Evolutionary conservation across 257 asterid genomes (phyloP).

Genomic region (Fraxinus americana): DNA sequence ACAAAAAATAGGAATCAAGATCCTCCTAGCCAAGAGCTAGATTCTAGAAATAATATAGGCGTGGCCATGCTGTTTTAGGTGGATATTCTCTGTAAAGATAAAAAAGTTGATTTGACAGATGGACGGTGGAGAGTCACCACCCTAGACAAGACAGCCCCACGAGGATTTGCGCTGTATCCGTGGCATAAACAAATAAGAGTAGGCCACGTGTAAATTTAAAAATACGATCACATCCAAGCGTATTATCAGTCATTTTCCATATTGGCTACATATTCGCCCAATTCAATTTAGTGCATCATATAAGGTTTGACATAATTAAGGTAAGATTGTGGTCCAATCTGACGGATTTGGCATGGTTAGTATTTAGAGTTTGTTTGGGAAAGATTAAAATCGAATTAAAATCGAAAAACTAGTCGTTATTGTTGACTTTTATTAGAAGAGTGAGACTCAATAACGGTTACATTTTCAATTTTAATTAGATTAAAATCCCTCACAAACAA

Average conservation of each 20-base stretch:
- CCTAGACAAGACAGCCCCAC: conserved; percentile 11
- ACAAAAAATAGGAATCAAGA: neutral
- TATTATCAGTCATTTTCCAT: conserved; percentile 5
- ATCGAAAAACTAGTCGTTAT: no score
- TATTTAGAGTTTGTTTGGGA: no score
- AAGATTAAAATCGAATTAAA: no score
- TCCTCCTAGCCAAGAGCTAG: neutral
- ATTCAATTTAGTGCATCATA: conserved; percentile 1
- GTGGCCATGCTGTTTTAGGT: neutral
- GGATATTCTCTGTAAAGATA: conserved; percentile 23
- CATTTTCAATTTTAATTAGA: no score
- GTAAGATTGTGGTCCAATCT: neutral
- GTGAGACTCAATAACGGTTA: no score
- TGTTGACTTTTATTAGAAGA: no score
- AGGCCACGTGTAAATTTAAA: conserved; percentile 14
- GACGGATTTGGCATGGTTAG: neutral
- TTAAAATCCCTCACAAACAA: no score
- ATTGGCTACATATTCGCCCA: conserved; percentile 1
- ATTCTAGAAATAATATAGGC: neutral
- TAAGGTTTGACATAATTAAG: conserved; percentile 1
- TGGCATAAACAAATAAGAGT: neutral
- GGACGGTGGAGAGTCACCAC: conserved; percentile 25
- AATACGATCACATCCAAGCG: neutral
- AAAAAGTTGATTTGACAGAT: conserved; percentile 26
- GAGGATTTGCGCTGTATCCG: conserved; percentile 12